Evolutionary conservation across 2,329 filamentous ascomycete genomes (phyloP), one percentile per base, ranked within the genome.

Genomic region (Domatiomyces catenatus): DNA sequence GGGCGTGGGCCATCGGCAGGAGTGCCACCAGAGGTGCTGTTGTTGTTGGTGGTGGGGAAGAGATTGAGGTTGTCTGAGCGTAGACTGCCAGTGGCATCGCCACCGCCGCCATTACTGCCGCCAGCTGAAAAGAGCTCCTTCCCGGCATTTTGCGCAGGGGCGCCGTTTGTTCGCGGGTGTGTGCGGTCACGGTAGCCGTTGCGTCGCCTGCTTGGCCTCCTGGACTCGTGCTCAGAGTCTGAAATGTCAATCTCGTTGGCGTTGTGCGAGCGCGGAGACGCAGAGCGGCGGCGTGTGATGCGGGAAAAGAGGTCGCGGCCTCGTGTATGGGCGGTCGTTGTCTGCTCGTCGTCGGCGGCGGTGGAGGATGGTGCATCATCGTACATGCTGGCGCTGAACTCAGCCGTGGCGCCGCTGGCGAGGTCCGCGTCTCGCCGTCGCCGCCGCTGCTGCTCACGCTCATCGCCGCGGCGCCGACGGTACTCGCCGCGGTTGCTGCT

Each of bases 381-480:
- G 66, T 93, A 94, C 72, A 94, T 83, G 60, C 78, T 84, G 36
- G 81, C 84, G 59, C 84, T 80, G 59, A 87, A 90, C 0, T 73
- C 70, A 36, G 44, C 47, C 12, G 22, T 48, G 12, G 52, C 53
- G 8, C 49, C 50, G 20, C 53, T 55, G 12, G 45, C 53, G 20
- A 75, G 69, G 36, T 75, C 71, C 4, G 77, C 74, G 47, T 76
- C 75, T 48, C 62, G 63, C 44, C 64, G 63, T 58, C 64, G 64
- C 57, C 64, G 65, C 57, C 62, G 64, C 57, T 67, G 60, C 54
- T 67, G 60, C 64, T 75, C 78, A 20, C 79, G 73, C 22, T 81
- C 79, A 56, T 80, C 78, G 62, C 82, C 86, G 62, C 73, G 75
- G 51, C 73, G 72, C 57, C 69, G 60, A 54, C 64, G 64, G 63